Evolutionary conservation across 768 basidiomycete species (phyloP).

Genomic region (Kwoniella mangroviensis): DNA sequence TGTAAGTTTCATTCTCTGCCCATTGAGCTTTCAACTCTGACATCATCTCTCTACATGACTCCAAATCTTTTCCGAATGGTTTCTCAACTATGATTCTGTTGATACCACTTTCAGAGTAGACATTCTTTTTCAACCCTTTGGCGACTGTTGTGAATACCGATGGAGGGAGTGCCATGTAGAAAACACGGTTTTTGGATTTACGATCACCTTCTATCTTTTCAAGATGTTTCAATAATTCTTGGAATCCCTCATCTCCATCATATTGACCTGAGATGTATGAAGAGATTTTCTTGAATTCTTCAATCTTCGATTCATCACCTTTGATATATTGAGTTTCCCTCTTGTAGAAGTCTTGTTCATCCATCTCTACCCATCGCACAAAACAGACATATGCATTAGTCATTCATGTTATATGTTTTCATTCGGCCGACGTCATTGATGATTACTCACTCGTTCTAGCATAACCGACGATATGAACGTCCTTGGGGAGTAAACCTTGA

Average conservation of each 20-base stretch:
- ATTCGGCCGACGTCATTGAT: conserved; percentile 24
- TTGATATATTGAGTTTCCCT: conserved; percentile 86
- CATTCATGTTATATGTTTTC: neutral
- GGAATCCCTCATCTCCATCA: conserved; percentile 79
- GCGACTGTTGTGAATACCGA: conserved; percentile 91
- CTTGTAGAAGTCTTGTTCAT: conserved; percentile 73
- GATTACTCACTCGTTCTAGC: conserved; percentile 72
- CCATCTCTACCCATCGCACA: conserved; percentile 43
- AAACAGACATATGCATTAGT: neutral
- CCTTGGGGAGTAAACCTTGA: conserved; percentile 77
- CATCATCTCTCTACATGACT: conserved; percentile 79
- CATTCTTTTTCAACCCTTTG: conserved; percentile 76
- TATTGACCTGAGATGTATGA: conserved; percentile 87
- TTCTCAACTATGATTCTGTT: conserved; percentile 98
- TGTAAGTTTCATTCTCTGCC: conserved; percentile 96
- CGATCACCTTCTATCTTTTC: conserved; percentile 77
- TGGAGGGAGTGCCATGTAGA: conserved; percentile 95
- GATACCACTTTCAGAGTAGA: conserved; percentile 73
- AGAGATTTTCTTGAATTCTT: conserved; percentile 79
- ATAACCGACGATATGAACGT: conserved; percentile 90
- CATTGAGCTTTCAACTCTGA: conserved; percentile 80
- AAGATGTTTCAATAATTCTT: conserved; percentile 74
- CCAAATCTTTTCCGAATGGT: conserved; percentile 94
- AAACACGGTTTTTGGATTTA: conserved; percentile 71
- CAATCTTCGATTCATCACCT: conserved; percentile 68